These are phyloP conservation scores for Cordyceps sp. DNA, from an alignment of 2,329 filamentous ascomycete species.

Conservation along the genomic window DNA sequence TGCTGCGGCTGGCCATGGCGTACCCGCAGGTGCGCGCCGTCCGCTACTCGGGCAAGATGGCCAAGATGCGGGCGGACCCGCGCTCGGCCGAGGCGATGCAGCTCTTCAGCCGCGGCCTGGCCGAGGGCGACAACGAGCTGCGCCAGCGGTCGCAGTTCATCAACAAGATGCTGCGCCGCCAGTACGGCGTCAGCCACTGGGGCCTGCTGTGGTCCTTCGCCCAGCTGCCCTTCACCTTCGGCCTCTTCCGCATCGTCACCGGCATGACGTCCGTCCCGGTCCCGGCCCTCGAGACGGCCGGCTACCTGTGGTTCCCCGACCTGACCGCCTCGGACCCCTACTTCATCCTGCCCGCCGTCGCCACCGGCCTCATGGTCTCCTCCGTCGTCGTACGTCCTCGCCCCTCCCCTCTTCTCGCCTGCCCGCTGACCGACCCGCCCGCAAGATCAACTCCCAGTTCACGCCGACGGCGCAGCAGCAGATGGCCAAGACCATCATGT, in stretches of 20 bases:
- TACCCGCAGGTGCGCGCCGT: conserved; percentile 33
- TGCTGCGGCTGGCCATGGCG: conserved; percentile 48
- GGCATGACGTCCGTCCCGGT: conserved; percentile 67
- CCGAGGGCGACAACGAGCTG: conserved; percentile 25
- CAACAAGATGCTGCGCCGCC: conserved; percentile 17
- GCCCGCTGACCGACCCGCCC: not conserved
- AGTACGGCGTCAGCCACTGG: conserved; percentile 16
- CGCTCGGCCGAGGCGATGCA: conserved; percentile 30
- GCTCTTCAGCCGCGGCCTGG: conserved; percentile 28
- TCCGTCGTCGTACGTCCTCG: conserved; percentile 31
- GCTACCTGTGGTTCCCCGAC: conserved; percentile 64
- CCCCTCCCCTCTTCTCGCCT: not conserved
- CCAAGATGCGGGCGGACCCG: conserved; percentile 36
- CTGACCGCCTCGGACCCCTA: conserved; percentile 62
- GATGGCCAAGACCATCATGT: conserved; percentile 25
- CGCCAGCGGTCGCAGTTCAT: conserved; percentile 17
- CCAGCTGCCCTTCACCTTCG: conserved; percentile 55
- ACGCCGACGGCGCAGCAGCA: conserved; percentile 14
- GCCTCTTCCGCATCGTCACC: conserved; percentile 61
- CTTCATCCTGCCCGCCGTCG: conserved; percentile 52
- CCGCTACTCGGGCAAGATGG: conserved; percentile 34
- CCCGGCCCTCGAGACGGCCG: conserved; percentile 56
- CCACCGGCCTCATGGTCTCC: conserved; percentile 37
- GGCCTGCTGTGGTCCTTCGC: conserved; percentile 21
- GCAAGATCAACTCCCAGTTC: conserved; percentile 19